A percentile compares a stretch with the other conserved stretches of the same genome.
Conservation (phyloP, 805 yeast species). For the Metschnikowia gelsemii region DNA sequence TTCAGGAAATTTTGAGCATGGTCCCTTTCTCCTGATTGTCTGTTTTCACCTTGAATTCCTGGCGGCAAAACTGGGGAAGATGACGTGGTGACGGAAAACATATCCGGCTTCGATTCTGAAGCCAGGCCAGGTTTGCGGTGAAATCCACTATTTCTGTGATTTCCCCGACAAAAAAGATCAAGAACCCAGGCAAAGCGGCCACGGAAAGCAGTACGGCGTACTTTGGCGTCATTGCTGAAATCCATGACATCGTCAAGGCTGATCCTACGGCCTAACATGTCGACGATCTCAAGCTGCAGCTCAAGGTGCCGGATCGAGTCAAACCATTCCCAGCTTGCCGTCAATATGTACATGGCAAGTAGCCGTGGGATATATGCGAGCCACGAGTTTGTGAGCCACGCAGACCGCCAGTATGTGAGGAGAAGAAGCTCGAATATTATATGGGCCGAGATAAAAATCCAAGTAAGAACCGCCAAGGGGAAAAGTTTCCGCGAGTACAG, state of each 20-base stretch:
- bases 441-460: constrained; percentile 42
- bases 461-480: constrained; percentile 48
- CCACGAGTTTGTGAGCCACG: constrained; percentile 51
- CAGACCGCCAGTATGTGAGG: constrained; percentile 26
- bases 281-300: constrained; percentile 49
- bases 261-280: constrained; percentile 60
- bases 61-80: constrained; percentile 1
- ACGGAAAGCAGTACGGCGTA: constrained; percentile 27
- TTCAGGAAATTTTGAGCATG: no score
- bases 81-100: neutral
- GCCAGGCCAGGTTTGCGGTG: no score
- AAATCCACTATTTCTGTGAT: neutral
- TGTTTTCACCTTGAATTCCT: no score
- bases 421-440: constrained; percentile 27
- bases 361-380: constrained; percentile 42
- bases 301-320: constrained; percentile 53
- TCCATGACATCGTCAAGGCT: constrained; percentile 44
- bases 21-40: no score
- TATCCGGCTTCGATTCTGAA: no score
- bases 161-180: constrained; percentile 1
- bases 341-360: constrained; percentile 48
- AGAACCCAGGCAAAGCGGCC: constrained; percentile 32
- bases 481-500: constrained; percentile 47
- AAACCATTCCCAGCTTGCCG: constrained; percentile 68
- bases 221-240: constrained; percentile 24